These are phyloP conservation scores for Stemphylium vesicarium DNA, from an alignment of 2,329 filamentous ascomycete genomes.

Conservation along the genomic window DNA sequence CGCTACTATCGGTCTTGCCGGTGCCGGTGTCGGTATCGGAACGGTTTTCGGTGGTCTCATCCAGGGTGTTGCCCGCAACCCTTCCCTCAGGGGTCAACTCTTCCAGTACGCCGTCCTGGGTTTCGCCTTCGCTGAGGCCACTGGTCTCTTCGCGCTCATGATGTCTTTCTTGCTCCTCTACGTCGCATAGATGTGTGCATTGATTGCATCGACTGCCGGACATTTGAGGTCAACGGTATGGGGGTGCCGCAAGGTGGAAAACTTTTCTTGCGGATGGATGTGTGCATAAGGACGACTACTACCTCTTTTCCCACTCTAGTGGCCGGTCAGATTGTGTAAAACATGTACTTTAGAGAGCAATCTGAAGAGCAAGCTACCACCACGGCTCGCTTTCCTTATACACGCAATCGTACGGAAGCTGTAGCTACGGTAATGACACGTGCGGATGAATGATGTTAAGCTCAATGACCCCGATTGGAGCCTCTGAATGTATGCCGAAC, in stretches of 20 bases:
- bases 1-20: conserved; percentile 89
- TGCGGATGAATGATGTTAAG: conserved; percentile 26
- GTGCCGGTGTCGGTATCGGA: conserved; percentile 95
- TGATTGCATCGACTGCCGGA: conserved; percentile 42
- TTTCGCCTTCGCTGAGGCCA: conserved; percentile 94
- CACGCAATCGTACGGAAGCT: conserved; percentile 32
- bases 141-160: conserved; percentile 67
- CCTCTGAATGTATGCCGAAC: conserved; percentile 24
- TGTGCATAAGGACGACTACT: conserved; percentile 50
- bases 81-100: conserved; percentile 90
- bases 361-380: conserved; percentile 52
- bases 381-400: conserved; percentile 38
- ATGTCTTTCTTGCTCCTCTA: conserved; percentile 54
- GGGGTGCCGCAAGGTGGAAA: conserved; percentile 45
- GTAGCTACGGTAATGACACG: conserved; percentile 34
- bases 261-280: conserved; percentile 46
- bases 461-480: conserved; percentile 41
- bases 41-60: conserved; percentile 91
- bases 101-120: conserved; percentile 96
- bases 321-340: conserved; percentile 53
- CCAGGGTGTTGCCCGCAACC: conserved; percentile 91
- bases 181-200: conserved; percentile 50
- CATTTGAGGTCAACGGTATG: conserved; percentile 43
- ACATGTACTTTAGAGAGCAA: conserved; percentile 53
- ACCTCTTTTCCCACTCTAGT: conserved; percentile 48